Conservation (phyloP, 495 filamentous ascomycete species). For the Physcia stellaris region DNA sequence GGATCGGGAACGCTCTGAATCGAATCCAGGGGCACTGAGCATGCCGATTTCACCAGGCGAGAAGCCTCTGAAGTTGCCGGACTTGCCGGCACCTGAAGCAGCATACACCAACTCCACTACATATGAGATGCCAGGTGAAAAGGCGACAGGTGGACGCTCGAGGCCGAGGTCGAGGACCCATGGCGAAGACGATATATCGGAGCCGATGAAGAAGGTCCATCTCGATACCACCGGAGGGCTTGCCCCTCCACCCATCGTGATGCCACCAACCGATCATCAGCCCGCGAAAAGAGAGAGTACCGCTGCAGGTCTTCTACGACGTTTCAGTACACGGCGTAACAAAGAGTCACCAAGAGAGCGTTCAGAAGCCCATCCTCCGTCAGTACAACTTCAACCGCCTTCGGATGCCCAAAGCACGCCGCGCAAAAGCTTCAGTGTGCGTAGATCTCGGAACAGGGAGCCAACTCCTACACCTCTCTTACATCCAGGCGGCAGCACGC, state of each 20-base stretch:
- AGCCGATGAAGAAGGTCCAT: conserved; percentile 61
- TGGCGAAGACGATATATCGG: conserved; percentile 82
- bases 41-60: conserved; percentile 44
- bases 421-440: conserved; percentile 71
- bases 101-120: conserved; percentile 76
- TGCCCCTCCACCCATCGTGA: conserved; percentile 39
- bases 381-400: conserved; percentile 60
- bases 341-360: conserved; percentile 43
- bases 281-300: conserved; percentile 73
- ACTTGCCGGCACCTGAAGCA: conserved; percentile 68
- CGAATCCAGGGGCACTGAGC: conserved; percentile 45
- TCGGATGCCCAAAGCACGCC: conserved; percentile 46
- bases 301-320: conserved; percentile 70
- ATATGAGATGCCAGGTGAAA: conserved; percentile 75
- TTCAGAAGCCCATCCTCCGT: conserved; percentile 45
- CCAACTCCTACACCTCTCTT: conserved; percentile 34
- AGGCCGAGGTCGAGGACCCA: conserved; percentile 83
- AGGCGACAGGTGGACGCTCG: conserved; percentile 60
- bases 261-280: conserved; percentile 43
- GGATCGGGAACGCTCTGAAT: conserved; percentile 59
- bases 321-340: conserved; percentile 77
- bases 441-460: conserved; percentile 52
- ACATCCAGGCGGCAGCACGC: conserved; percentile 52
- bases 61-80: conserved; percentile 50
- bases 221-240: conserved; percentile 37